Base-by-base conservation (phyloP, 1,284 basidiomycete genomes). In the Ustilago cynodontis region DNA sequence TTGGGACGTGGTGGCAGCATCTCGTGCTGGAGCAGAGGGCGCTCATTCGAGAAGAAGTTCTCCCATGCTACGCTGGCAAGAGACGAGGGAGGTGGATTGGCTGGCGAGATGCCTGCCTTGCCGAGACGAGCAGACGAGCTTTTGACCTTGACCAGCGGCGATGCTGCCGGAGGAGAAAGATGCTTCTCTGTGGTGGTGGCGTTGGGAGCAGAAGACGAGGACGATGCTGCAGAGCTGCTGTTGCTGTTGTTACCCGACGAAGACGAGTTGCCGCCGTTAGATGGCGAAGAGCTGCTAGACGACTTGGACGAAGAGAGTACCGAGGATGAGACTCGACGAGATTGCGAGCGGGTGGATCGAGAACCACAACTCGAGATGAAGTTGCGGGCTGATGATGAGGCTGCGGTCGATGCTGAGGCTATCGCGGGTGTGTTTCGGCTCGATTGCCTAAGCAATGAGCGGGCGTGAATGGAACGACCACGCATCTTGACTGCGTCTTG, bases 11-110 rank as follows among this genome's bases (percentile, higher is more conserved):
- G 69, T 26, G 77, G 77, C 39, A 79, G 71, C 62, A 75, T 69
- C 59, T 76, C 75, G 59, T 80, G 79, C 60, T 81, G 74, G 45
- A 81, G 61, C 58, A 81, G 59, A 5, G 80, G 80, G 1, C 80
- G 68, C 2, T 65, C 69, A 14, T 68, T 67, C 18, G 78, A 65
- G 68, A 78, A 81, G 24, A 81, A 81, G 67, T 69, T 65, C 59
- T 81, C 71, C 66, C 66, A 74, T 33, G 76, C 78, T 8, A 81
- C 62, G 35, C 47, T 69, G 22, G 56, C 60, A 18, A 77, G 62
- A 22, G 78, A 71, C 1, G 78, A 73, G 1, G 72, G 76, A 39
- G 79, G 80, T 11, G 80, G 80, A 35, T 71, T 67, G 65, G 75
- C 75, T 16, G 78, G 49, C 22, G 65, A 41, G 11, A 58, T 58